Evolutionary conservation across 1,284 basidiomycete species (phyloP).

Genomic region (Melampsora americana): DNA sequence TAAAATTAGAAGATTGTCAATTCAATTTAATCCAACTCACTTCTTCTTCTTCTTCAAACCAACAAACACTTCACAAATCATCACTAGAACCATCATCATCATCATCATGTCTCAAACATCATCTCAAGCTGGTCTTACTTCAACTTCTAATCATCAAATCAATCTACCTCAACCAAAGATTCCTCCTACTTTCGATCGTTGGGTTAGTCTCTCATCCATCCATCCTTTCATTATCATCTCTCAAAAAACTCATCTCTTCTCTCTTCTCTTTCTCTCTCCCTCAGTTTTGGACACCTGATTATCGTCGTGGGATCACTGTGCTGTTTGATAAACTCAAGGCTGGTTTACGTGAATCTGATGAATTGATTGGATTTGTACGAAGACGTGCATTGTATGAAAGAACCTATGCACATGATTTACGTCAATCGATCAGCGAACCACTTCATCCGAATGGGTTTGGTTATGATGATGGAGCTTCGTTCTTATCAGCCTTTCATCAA

Average conservation of each 20-base stretch:
- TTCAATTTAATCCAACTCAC: no score
- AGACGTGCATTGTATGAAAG: conserved; percentile 22
- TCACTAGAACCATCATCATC: no score
- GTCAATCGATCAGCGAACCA: neutral
- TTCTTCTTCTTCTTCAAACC: no score
- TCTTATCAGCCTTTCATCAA: conserved; percentile 38
- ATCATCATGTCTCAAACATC: neutral
- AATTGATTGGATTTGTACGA: conserved; percentile 31
- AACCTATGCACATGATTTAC: conserved; percentile 33
- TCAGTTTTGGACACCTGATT: conserved; percentile 43
- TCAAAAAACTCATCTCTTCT: no score
- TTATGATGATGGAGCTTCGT: conserved; percentile 38
- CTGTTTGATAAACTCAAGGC: conserved; percentile 33
- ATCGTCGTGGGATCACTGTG: conserved; percentile 25
- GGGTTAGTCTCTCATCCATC: conserved; percentile 3
- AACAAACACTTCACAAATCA: no score
- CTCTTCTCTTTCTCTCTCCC: neutral
- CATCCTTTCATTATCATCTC: neutral
- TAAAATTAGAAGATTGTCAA: no score
- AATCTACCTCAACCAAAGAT: conserved; percentile 22
- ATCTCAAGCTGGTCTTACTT: neutral
- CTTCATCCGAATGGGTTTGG: conserved; percentile 36
- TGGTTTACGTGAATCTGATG: conserved; percentile 29
- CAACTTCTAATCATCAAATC: neutral
- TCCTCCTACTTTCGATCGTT: conserved; percentile 30